phyloP scores from a whole-genome alignment of 164 flowering plant species.

The Amborella trichopoda region DNA sequence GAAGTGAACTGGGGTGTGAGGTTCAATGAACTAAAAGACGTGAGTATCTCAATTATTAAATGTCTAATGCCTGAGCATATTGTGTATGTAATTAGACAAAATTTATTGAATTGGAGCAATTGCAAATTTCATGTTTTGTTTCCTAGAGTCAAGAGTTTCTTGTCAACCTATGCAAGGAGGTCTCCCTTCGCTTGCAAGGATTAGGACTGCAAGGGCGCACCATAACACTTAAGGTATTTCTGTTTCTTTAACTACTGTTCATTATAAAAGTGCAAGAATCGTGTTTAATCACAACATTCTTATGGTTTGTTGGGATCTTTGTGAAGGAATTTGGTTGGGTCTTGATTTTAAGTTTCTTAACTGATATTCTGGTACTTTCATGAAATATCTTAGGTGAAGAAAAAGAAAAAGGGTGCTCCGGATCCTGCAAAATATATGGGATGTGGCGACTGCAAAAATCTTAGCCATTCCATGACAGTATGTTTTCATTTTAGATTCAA shows the following conservation, averaged over 20 bases:
- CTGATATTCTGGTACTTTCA: too few relatives aligned
- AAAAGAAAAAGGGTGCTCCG: conserved; percentile 67
- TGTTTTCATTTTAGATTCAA: too few relatives aligned
- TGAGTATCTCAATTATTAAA: conserved; percentile 27
- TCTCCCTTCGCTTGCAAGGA: conserved; percentile 74
- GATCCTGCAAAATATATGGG: conserved; percentile 94
- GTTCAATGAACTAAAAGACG: conserved; percentile 70
- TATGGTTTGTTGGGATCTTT: too few relatives aligned
- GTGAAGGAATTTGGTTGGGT: too few relatives aligned
- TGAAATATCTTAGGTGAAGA: conserved; percentile 77
- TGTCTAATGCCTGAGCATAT: too few relatives aligned
- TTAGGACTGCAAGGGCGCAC: conserved; percentile 77
- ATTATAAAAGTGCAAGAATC: too few relatives aligned
- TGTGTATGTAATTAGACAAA: too few relatives aligned
- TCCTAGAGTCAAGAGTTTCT: conserved; percentile 59
- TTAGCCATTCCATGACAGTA: conserved; percentile 87
- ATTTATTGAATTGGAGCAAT: too few relatives aligned
- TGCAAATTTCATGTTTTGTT: too few relatives aligned
- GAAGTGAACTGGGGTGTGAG: conserved; percentile 99
- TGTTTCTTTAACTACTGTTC: too few relatives aligned
- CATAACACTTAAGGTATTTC: conserved; percentile 65
- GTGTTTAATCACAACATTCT: too few relatives aligned
- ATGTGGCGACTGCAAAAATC: conserved; percentile 86
- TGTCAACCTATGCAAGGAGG: conserved; percentile 74
- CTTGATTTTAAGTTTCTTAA: too few relatives aligned